phyloP scores from a whole-genome alignment of 1,284 basidiomycete genomes.

The Polyporus tsugae region DNA sequence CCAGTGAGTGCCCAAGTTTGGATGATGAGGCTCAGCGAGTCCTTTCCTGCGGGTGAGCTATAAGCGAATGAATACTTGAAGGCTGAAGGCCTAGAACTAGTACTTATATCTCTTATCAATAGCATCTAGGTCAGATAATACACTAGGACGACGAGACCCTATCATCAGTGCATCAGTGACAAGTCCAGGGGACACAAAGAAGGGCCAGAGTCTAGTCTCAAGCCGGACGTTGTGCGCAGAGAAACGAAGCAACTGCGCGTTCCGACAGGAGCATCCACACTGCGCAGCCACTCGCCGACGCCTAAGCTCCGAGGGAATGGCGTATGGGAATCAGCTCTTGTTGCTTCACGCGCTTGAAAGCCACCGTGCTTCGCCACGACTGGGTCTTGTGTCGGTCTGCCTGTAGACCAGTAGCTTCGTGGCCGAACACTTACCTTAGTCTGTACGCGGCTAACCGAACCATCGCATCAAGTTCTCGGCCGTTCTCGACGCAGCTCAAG shows the following conservation, averaged over 20 bases:
- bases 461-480: slow-evolving; percentile 1
- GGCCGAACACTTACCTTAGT: not conserved
- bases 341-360: slow-evolving; percentile 1
- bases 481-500: not conserved
- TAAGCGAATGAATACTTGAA: too few relatives aligned
- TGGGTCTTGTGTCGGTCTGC: not conserved
- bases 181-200: not conserved
- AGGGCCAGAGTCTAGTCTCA: not conserved
- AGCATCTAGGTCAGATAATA: too few relatives aligned
- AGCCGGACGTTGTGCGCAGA: not conserved
- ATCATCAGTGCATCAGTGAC: not conserved
- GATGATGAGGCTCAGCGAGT: too few relatives aligned
- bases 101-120: too few relatives aligned
- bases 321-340: not conserved
- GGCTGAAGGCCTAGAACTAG: too few relatives aligned
- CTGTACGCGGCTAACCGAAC: not conserved
- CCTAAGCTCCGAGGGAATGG: not conserved
- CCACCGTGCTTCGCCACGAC: not conserved
- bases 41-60: too few relatives aligned
- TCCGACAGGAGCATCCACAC: not conserved
- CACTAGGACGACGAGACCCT: not conserved
- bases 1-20: too few relatives aligned
- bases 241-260: not conserved
- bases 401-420: not conserved
- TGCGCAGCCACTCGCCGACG: not conserved